Conservation (phyloP, 768 basidiomycete genomes). For the Stropharia rugosoannulata region DNA sequence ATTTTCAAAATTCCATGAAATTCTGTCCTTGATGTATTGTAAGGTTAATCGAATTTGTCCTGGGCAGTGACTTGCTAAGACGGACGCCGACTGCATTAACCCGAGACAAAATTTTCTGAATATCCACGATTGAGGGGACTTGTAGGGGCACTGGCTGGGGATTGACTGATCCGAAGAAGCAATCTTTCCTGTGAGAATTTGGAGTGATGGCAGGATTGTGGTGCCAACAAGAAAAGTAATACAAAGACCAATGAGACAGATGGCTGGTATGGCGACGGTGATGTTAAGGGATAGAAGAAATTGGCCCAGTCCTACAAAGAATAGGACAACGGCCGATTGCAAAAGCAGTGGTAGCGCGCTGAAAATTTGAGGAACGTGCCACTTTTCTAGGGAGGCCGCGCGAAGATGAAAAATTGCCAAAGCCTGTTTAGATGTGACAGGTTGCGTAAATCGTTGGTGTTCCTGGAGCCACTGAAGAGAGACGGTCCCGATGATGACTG, state of each 20-base stretch:
- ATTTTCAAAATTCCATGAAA: too few species aligned
- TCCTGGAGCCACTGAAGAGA: conserved; percentile 7
- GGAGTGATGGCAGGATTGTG: neutral
- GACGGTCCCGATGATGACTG: conserved; percentile 2
- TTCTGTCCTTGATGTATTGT: too few species aligned
- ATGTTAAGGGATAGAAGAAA: neutral
- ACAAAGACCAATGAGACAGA: neutral
- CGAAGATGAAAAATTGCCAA: conserved; percentile 5
- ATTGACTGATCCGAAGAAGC: neutral
- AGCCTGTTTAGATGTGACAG: neutral
- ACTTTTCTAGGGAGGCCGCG: neutral
- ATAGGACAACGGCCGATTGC: neutral
- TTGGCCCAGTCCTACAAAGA: conserved; percentile 1
- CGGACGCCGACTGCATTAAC: neutral
- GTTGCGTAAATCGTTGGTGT: conserved; percentile 2
- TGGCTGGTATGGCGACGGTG: neutral
- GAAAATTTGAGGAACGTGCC: conserved; percentile 1
- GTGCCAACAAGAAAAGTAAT: neutral
- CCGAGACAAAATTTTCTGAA: neutral
- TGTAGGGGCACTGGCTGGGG: neutral
- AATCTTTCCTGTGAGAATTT: neutral
- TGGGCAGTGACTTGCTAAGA: too few species aligned
- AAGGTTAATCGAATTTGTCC: too few species aligned
- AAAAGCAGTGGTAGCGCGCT: neutral
- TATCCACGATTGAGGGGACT: conserved; percentile 3